These are phyloP conservation scores for Alternaria conjuncta DNA, from an alignment of 2,329 filamentous ascomycete genomes.

Conservation along the genomic window DNA sequence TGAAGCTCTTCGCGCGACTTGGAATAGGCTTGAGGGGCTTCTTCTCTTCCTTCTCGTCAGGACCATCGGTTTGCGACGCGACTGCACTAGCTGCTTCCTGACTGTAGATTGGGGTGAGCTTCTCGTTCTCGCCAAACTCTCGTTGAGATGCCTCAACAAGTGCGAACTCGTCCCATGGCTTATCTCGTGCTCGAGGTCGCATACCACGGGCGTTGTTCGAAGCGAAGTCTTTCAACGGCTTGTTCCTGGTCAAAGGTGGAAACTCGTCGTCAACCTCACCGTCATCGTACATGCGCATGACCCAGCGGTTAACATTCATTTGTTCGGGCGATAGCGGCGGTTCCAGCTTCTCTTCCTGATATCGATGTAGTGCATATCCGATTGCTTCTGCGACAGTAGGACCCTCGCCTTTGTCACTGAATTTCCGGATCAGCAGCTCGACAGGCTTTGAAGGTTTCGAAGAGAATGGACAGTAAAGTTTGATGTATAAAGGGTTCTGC, in stretches of 20 bases:
- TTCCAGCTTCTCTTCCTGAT: slow-evolving; percentile 76
- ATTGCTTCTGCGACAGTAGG: slow-evolving; percentile 83
- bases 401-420: slow-evolving; percentile 71
- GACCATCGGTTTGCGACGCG: slow-evolving; percentile 27
- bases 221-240: slow-evolving; percentile 77
- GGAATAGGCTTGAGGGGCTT: slow-evolving; percentile 38
- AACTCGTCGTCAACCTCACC: slow-evolving; percentile 88
- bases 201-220: slow-evolving; percentile 75
- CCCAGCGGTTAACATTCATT: slow-evolving; percentile 82
- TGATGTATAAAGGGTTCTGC: slow-evolving; percentile 72
- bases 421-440: slow-evolving; percentile 74
- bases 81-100: slow-evolving; percentile 55
- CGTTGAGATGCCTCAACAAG: slow-evolving; percentile 74
- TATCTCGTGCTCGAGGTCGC: slow-evolving; percentile 71
- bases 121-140: slow-evolving; percentile 73
- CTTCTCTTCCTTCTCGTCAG: slow-evolving; percentile 27
- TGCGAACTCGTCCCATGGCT: slow-evolving; percentile 82
- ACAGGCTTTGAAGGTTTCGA: slow-evolving; percentile 68
- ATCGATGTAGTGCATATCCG: slow-evolving; percentile 77
- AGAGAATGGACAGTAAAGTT: slow-evolving; percentile 78
- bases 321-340: slow-evolving; percentile 70
- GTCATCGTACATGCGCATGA: slow-evolving; percentile 81
- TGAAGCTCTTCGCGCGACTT: slow-evolving; percentile 51
- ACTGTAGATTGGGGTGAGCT: slow-evolving; percentile 69
- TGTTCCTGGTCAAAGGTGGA: slow-evolving; percentile 75